Evolutionary conservation across 2,329 filamentous ascomycete species (phyloP).

Genomic region (Penicillium vulpinum): DNA sequence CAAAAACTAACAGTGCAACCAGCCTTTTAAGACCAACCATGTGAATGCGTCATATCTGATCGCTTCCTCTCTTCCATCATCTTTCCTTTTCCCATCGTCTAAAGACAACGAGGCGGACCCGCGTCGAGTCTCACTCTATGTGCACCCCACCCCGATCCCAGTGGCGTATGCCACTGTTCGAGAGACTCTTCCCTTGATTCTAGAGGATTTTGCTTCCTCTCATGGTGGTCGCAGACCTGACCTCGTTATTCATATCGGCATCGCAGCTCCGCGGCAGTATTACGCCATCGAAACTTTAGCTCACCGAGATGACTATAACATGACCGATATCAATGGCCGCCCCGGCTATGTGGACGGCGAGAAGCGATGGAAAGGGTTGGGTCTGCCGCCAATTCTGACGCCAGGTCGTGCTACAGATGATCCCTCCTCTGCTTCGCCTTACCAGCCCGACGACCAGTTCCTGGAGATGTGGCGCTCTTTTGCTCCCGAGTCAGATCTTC

Average conservation of each 20-base stretch:
- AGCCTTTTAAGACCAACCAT: slow-evolving; percentile 76
- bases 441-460: slow-evolving; percentile 37
- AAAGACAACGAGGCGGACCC: slow-evolving; percentile 21
- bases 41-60: slow-evolving; percentile 83
- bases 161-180: slow-evolving; percentile 71
- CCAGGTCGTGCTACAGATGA: slow-evolving; percentile 43
- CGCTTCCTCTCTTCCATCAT: slow-evolving; percentile 64
- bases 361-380: slow-evolving; percentile 55
- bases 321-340: slow-evolving; percentile 66
- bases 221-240: slow-evolving; percentile 55
- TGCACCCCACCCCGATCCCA: slow-evolving; percentile 65
- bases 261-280: slow-evolving; percentile 64
- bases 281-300: slow-evolving; percentile 72
- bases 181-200: slow-evolving; percentile 62
- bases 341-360: slow-evolving; percentile 48
- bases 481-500: slow-evolving; percentile 41
- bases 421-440: slow-evolving; percentile 18
- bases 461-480: slow-evolving; percentile 37
- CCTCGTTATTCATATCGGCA: slow-evolving; percentile 74
- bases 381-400: slow-evolving; percentile 53
- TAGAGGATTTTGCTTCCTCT: slow-evolving; percentile 48
- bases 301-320: slow-evolving; percentile 70
- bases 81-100: slow-evolving; percentile 52
- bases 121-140: slow-evolving; percentile 42
- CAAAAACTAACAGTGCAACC: slow-evolving; percentile 14